phyloP scores from a whole-genome alignment of 1,284 basidiomycete species.

The Flammula alnicola region DNA sequence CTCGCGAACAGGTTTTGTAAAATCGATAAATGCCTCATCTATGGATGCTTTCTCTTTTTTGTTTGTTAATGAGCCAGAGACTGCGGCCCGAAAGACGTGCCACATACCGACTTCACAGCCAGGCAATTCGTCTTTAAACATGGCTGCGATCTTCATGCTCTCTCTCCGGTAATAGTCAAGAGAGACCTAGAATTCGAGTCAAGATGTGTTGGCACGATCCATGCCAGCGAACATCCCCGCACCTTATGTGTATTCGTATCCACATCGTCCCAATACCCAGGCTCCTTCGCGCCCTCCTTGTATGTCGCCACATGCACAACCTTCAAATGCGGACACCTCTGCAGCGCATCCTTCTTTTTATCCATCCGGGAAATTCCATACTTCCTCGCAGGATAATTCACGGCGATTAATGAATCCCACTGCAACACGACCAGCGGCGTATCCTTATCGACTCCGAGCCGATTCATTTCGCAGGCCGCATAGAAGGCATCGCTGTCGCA shows the following conservation, averaged over 20 bases:
- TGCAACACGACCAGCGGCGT: constrained; percentile 91
- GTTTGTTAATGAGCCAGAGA: constrained; percentile 1
- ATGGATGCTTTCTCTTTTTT: constrained; percentile 83
- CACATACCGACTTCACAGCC: constrained; percentile 48
- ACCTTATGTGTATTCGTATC: constrained; percentile 94
- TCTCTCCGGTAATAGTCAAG: constrained; percentile 94
- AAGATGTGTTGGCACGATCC: too few species aligned
- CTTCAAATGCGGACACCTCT: constrained; percentile 83
- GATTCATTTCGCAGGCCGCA: constrained; percentile 88
- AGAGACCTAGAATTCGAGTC: constrained; percentile 90
- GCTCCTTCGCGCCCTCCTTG: constrained; percentile 85
- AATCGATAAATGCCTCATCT: constrained; percentile 89
- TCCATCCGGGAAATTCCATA: constrained; percentile 88
- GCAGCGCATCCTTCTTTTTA: constrained; percentile 79
- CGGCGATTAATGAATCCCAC: constrained; percentile 91
- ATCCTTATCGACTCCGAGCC: constrained; percentile 74
- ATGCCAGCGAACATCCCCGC: constrained; percentile 20
- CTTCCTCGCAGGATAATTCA: constrained; percentile 93
- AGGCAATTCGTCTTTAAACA: constrained; percentile 83
- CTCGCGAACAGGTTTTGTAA: constrained; percentile 79
- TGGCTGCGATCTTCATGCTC: constrained; percentile 85
- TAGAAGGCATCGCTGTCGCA: constrained; percentile 96
- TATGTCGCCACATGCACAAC: constrained; percentile 96
- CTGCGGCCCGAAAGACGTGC: background rate
- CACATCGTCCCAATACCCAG: constrained; percentile 88